Base-by-base conservation (phyloP, 2,329 filamentous ascomycete genomes). In the Colletotrichum costaricense region DNA sequence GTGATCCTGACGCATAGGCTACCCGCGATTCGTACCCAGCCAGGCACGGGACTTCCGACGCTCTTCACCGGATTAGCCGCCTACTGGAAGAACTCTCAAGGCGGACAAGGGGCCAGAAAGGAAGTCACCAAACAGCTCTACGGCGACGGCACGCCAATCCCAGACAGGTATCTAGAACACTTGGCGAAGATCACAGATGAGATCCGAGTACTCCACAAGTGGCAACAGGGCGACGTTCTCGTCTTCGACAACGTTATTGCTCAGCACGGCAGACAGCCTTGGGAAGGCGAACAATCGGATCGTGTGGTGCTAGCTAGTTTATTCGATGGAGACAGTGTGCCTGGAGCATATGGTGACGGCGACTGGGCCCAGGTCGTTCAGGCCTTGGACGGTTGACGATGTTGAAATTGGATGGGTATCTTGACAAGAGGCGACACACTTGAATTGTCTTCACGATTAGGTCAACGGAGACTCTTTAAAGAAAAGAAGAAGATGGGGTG, bases 191-290 rank as follows among this genome's bases (percentile, higher is more conserved):
- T 87, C 49, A 87, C 86, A 14, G 85, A 87, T 70, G 84, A 87
- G 72, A 86, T 87, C 64, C 82, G 85, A 4, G 85, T 88, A 22
- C 75, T 87, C 65, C 86, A 87, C 76, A 81, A 81, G 62, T 87
- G 86, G 86, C 78, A 87, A 76, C 77, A 78, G 14, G 85, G 85
- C 0, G 86, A 87, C 78, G 84, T 88, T 4, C 78, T 87, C 12
- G 84, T 88, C 1, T 87, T 82, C 77, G 85, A 88, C 75, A 88
- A 88, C 76, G 76, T 85, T 19, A 83, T 87, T 77, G 82, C 85
- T 1, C 86, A 88, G 78, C 86, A 88, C 79, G 86, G 85, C 3
- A 79, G 86, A 64, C 79, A 87, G 77, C 85, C 86, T 0, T 87
- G 86, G 86, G 78, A 82, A 66, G 85, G 85, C 5, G 81, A 85